A percentile compares a stretch with the other conserved stretches of the same genome.
phyloP scores from a whole-genome alignment of 345 rosid species.

The Trapa bicornis region DNA sequence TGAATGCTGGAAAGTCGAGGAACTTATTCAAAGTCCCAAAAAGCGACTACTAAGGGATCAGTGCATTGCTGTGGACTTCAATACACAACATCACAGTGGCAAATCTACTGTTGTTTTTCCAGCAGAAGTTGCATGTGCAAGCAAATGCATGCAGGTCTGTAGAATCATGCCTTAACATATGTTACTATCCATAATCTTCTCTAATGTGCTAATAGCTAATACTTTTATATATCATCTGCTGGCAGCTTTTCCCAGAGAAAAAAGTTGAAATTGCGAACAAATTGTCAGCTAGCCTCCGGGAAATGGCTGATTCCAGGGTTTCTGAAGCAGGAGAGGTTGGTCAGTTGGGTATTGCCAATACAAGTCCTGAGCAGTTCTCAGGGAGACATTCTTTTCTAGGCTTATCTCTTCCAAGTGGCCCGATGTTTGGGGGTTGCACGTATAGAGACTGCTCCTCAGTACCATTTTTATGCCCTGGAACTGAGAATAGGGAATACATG shows the following conservation, averaged over 20 bases:
- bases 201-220: not conserved
- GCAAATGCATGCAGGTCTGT: constrained; percentile 28
- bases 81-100: constrained; percentile 7
- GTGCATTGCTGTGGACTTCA: constrained; percentile 8
- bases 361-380: constrained; percentile 10
- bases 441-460: constrained; percentile 9
- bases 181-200: not conserved
- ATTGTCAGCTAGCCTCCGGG: constrained; percentile 8
- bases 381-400: constrained; percentile 16
- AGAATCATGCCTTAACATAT: not conserved
- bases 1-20: constrained; percentile 7
- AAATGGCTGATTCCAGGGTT: constrained; percentile 7
- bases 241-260: constrained; percentile 29
- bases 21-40: constrained; percentile 6
- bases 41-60: constrained; percentile 2
- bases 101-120: constrained; percentile 8
- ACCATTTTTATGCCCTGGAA: constrained; percentile 7
- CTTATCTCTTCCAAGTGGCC: constrained; percentile 16
- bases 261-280: constrained; percentile 6
- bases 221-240: constrained; percentile 1
- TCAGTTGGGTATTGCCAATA: constrained; percentile 10
- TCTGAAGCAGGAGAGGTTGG: constrained; percentile 12
- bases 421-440: constrained; percentile 10
- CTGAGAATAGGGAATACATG: constrained; percentile 11
- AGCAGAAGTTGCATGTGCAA: constrained; percentile 11